Base-by-base conservation (phyloP, 345 rosid genomes). In the Microthlaspi erraticum region DNA sequence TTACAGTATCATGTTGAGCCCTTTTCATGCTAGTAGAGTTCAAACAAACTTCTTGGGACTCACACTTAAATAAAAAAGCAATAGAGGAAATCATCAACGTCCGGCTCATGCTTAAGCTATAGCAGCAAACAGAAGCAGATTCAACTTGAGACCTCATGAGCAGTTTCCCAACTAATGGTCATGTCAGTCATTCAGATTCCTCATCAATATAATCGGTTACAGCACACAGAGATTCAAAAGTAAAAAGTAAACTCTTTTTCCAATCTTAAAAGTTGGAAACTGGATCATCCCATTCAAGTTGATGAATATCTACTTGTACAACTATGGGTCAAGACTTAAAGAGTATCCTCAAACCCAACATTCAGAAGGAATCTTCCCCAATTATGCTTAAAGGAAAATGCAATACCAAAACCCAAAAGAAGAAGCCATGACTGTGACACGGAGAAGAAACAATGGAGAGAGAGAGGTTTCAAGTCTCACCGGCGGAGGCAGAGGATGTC, bases 401-500 rank as follows among this genome's bases (percentile, higher is more conserved):
- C 26, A 23, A 1, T 23, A 23, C 26, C 26, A 23, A 23, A 23
- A 23, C 26, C 26, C 26, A 23, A 23, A 23, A 23, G 26, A 23
- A 23, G 26, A 23, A 23, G 26, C 26, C 26, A 2, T 23, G 26
- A 23, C 26, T 23, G 29, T 23, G 29, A 26, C 29, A 26, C 29
- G n/a, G n/a, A n/a, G n/a, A n/a, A n/a, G n/a, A n/a, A n/a, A n/a
- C n/a, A n/a, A n/a, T n/a, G n/a, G n/a, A n/a, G n/a, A 26, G 56
- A 53, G 29, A 49, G 14, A 16, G 39, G 38, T 55, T 32, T 62
- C 71, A 76, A 10, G 60, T 50, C 79, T 76, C 75, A 76, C 79
- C 79, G 71, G 65, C 45, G 65, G 70, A 60, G 29, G 78, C 64
- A 13, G 74, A 75, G 56, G 71, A 69, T 10, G 75, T 62, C 0